Evolutionary conservation across 345 rosid species (phyloP), one percentile per base, ranked within the genome.

Genomic region (Brassica rapa): DNA sequence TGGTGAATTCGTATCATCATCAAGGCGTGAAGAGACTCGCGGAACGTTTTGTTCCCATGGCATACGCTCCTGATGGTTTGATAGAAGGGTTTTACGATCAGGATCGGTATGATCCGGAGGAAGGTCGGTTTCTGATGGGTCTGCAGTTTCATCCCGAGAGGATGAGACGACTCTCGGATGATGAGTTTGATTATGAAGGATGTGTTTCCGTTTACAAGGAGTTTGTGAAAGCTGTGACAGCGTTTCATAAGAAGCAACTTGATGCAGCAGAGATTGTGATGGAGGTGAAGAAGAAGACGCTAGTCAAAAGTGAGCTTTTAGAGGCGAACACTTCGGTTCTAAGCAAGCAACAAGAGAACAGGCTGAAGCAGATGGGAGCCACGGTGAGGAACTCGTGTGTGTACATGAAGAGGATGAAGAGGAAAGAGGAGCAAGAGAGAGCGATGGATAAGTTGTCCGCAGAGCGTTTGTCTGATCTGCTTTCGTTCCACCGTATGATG

Each of bases 1-100:
- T 86, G 86, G 91, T 88, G 70, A 89, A 89, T 72, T 86, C 90
- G 27, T 89, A 89, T 80, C 91, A 88, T 11, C 94, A 88, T 21
- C 90, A 89, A 60, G 94, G 87, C 2, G 88, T 89, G 1, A 89
- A 84, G 84, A 83, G 74, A 76, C 80, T 88, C 6, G 94, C 88
- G 23, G 75, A 81, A 16, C 46, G 89, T 23, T 89, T 89, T 30
- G 83, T 73, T 16, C 85, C 88, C 0, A 88, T 88, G 91, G 94
- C 94, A 0, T 85, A 85, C 71, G 87, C 90, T 65, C 84, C 86
- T 33, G 91, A 89, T 81, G 91, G 90, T 29, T 76, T 89, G 81
- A 70, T 87, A 62, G 91, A 89, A 86, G 94, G 94, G 23, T 89
- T 86, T n/a, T 88, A 89, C 68, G 91, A 89, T 61, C 90, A 88